Base-by-base conservation (phyloP, 345 rosid species). In the Ricinus communis region DNA sequence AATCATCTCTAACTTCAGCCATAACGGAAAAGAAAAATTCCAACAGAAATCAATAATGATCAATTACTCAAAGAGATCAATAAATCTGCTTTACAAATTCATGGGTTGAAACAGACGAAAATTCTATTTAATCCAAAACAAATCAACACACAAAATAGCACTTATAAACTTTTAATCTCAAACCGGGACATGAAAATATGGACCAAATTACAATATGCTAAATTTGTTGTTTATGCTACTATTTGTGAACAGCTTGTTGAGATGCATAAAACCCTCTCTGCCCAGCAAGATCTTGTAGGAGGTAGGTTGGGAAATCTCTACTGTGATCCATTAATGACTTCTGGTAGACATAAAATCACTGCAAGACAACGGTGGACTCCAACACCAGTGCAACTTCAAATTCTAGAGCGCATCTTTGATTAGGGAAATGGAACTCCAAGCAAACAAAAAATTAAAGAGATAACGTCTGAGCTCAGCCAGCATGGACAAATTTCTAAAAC, bases 341-440 rank as follows among this genome's bases (percentile, higher is more conserved):
- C 91, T 15, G 74, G 79, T 9, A 91, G 90, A 19, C 97, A 90
- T 74, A 95, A 89, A 79, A 90, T 95, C 75, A 87, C 89, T 10
- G 96, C 97, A 18, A 90, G 99, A 70, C 99, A 95, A 77, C 86
- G 99, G 56, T 95, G 98, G 99, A 95, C 97, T 73, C 99, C 99
- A 12, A 90, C 99, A 6, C 93, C 97, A 0, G 71, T 90, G 12
- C 99, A 95, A 77, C 98, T 95, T 75, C 97, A 92, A 63, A 89
- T 92, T 80, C 82, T 95, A 5, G 99, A 95, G 83, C 87, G 87
- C 52, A 84, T 92, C 53, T 95, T 95, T 62, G 94, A 90, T 60
- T 93, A 92, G 81, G 99, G 99, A 59, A 92, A 83, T 25, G 99
- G 99, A 36, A 95, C 99, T 64, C 99, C 99, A 0, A 92, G 87